A percentile compares a stretch with the other conserved stretches of the same genome.
Evolutionary conservation across 2,329 filamentous ascomycete species (phyloP).

Genomic region (Pseudogymnoascus sp.): DNA sequence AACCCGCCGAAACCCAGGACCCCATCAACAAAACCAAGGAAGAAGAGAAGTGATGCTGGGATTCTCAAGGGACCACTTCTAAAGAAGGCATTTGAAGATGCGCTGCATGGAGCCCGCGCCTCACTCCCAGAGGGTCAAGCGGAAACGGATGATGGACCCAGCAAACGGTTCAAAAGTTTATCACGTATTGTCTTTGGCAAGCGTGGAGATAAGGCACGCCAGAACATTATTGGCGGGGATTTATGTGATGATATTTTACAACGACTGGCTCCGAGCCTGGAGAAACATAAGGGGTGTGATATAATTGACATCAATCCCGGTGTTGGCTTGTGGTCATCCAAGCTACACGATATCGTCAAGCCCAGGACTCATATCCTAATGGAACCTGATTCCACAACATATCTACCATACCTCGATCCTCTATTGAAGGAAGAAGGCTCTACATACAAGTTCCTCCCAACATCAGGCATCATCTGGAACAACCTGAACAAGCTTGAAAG

Average conservation of each 20-base stretch:
- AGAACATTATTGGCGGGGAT: slow-evolving; percentile 46
- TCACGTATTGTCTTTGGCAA: slow-evolving; percentile 4
- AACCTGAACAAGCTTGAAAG: slow-evolving; percentile 50
- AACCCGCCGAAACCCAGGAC: background rate
- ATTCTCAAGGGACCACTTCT: background rate
- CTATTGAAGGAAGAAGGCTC: slow-evolving; percentile 45
- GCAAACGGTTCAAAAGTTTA: background rate
- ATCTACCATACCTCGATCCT: slow-evolving; percentile 52
- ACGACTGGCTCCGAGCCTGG: slow-evolving; percentile 62
- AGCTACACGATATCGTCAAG: slow-evolving; percentile 65
- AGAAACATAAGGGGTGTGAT: slow-evolving; percentile 69
- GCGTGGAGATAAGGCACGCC: slow-evolving; percentile 34
- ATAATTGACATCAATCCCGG: slow-evolving; percentile 84
- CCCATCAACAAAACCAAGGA: background rate
- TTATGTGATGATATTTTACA: slow-evolving; percentile 46
- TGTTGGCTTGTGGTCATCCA: slow-evolving; percentile 67
- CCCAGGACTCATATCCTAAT: slow-evolving; percentile 79
- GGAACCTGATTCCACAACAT: slow-evolving; percentile 56
- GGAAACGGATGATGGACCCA: background rate
- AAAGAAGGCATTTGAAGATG: slow-evolving; percentile 1
- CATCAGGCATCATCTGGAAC: slow-evolving; percentile 52
- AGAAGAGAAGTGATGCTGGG: background rate
- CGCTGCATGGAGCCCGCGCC: background rate
- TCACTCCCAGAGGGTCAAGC: background rate
- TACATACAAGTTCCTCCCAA: slow-evolving; percentile 43